A percentile compares a stretch with the other conserved stretches of the same genome.
phyloP scores from a whole-genome alignment of 2,329 filamentous ascomycete species.

The Trichoderma sp. region DNA sequence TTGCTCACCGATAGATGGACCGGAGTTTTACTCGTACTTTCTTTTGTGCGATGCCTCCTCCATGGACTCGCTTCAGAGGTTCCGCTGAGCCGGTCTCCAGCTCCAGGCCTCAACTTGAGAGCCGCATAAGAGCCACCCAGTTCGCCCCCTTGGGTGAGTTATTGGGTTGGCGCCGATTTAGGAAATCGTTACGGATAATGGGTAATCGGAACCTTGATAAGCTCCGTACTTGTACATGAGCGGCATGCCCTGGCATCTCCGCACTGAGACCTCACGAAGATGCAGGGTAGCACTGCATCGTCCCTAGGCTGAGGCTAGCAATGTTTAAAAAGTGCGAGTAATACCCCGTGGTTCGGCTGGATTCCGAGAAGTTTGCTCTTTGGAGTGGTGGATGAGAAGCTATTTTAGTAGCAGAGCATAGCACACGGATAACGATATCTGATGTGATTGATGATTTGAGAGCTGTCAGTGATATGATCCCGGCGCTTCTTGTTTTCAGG shows the following conservation, averaged over 20 bases:
- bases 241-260: not conserved
- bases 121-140: not conserved
- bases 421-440: not conserved
- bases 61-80: not conserved
- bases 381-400: not conserved
- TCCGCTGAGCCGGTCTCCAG: not conserved
- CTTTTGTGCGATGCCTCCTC: not conserved
- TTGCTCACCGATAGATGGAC: not conserved
- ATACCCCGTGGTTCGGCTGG: not conserved
- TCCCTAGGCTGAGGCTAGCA: not conserved
- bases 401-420: not conserved
- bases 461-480: not conserved
- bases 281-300: conserved; percentile 6
- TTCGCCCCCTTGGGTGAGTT: not conserved
- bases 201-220: not conserved
- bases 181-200: not conserved
- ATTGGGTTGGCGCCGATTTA: not conserved
- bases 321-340: not conserved
- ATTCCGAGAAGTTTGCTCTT: not conserved
- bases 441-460: not conserved
- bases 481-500: not conserved
- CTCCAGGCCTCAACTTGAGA: not conserved
- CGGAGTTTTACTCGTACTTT: not conserved
- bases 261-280: not conserved
- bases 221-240: not conserved